These are phyloP conservation scores for Xylariales sp. DNA, from an alignment of 2,329 filamentous ascomycete genomes.

Conservation along the genomic window DNA sequence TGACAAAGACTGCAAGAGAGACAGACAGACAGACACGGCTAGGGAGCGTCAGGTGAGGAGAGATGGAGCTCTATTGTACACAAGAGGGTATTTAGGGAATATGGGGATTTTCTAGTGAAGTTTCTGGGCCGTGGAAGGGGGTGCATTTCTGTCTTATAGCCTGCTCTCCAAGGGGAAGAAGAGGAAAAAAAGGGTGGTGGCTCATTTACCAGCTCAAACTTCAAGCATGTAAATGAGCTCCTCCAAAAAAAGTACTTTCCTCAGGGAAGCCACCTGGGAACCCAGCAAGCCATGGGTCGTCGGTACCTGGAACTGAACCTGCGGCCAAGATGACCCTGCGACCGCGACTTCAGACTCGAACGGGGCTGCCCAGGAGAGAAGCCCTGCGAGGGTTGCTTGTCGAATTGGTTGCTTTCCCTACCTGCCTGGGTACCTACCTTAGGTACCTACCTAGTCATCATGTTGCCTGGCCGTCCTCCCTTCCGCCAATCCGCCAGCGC, in stretches of 20 bases:
- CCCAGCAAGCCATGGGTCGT: constrained; percentile 1
- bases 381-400: constrained; percentile 1
- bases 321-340: no score
- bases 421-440: no score
- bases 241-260: constrained; percentile 3
- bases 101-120: constrained; percentile 9
- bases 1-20: constrained; percentile 5
- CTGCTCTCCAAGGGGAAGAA: constrained; percentile 7
- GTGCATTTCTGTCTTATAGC: constrained; percentile 13
- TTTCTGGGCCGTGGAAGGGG: constrained; percentile 8
- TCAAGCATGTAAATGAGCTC: constrained; percentile 12
- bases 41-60: constrained; percentile 5
- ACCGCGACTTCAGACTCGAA: background rate
- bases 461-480: constrained; percentile 3
- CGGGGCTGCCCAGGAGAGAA: background rate
- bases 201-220: constrained; percentile 12
- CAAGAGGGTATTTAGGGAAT: constrained; percentile 8
- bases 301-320: background rate
- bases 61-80: constrained; percentile 12
- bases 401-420: constrained; percentile 1
- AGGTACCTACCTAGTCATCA: no score
- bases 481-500: constrained; percentile 6
- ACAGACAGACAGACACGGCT: constrained; percentile 2
- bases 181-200: constrained; percentile 8
- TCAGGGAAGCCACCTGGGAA: constrained; percentile 8